Base-by-base conservation (phyloP, 768 basidiomycete species). In the Mycena maculata region DNA sequence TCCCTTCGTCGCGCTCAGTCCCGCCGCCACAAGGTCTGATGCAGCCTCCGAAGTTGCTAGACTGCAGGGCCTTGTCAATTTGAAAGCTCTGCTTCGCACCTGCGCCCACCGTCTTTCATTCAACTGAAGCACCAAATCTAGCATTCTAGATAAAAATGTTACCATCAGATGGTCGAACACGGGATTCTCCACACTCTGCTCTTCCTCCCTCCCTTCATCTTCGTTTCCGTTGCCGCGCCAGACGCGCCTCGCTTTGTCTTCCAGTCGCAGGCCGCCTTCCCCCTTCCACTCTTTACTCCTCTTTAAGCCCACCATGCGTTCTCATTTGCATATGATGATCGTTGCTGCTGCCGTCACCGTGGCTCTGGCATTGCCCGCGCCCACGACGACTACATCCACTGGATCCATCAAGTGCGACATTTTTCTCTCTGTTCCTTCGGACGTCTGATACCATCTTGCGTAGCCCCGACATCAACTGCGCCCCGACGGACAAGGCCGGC, bases 181-280 rank as follows among this genome's bases (percentile, higher is more conserved):
- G 36, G 36, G 16, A 16, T 9, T 42, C 41, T 42, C 41, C 41
- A 23, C 16, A 30, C 7, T 49, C 28, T 49, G n/a, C 12, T 52
- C 33, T 49, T 42, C 22, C 39, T 47, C 56, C 42, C 30, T 39
- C n/a, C 42, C 13, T 30, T n/a, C 39, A 31, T 31, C 47, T 39
- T 60, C 47, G 57, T 59, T 59, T 38, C n/a, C 30, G 31, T 15
- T 30, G 25, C 62, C 44, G 53, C 62, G 62, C 62, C 54, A 56
- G 62, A 55, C 53, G 62, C 62, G 44, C 45, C 45, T 18, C 30
- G 38, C 50, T 62, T 54, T 54, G 28, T 33, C 15, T 38, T 41
- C 60, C 15, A 39, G 52, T 54, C 53, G 53, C 62, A 55, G 53
- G 52, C 54, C 54, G 54, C 45, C 53, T 33, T 33, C 52, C 50